A percentile compares a stretch with the other conserved stretches of the same genome.
phyloP scores from a whole-genome alignment of 768 basidiomycete species.

The Scleroderma bovista region DNA sequence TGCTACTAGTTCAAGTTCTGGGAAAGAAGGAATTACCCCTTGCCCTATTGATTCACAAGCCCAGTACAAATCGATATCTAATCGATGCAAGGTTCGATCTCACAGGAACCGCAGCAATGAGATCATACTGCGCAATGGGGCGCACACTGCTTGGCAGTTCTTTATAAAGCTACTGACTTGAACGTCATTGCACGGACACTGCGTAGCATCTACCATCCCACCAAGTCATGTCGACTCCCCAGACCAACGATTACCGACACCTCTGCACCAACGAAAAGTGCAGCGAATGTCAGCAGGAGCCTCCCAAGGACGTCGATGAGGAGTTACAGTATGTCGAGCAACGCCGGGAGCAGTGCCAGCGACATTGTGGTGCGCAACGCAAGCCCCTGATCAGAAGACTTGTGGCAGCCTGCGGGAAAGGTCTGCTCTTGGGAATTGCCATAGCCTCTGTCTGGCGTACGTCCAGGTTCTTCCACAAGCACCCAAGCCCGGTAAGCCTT shows the following conservation, averaged over 20 bases:
- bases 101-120: too few relatives aligned
- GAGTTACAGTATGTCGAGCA: background rate
- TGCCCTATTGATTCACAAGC: too few relatives aligned
- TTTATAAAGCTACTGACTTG: background rate
- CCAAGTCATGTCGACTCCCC: background rate
- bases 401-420: constrained; percentile 3
- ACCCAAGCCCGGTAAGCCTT: constrained; percentile 4
- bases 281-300: background rate
- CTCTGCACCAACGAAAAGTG: constrained; percentile 14
- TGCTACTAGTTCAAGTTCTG: too few relatives aligned
- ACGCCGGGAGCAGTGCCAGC: background rate
- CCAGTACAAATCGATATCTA: too few relatives aligned
- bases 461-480: background rate
- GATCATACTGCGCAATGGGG: too few relatives aligned
- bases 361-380: background rate
- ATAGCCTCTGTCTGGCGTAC: constrained; percentile 5
- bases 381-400: constrained; percentile 8
- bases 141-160: too few relatives aligned
- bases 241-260: background rate
- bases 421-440: constrained; percentile 10
- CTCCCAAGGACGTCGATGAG: background rate
- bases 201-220: background rate
- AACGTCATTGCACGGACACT: too few relatives aligned
- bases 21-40: too few relatives aligned
- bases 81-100: too few relatives aligned